Base-by-base conservation (phyloP, 306 rosid species). In the Alnus glutinosa region DNA sequence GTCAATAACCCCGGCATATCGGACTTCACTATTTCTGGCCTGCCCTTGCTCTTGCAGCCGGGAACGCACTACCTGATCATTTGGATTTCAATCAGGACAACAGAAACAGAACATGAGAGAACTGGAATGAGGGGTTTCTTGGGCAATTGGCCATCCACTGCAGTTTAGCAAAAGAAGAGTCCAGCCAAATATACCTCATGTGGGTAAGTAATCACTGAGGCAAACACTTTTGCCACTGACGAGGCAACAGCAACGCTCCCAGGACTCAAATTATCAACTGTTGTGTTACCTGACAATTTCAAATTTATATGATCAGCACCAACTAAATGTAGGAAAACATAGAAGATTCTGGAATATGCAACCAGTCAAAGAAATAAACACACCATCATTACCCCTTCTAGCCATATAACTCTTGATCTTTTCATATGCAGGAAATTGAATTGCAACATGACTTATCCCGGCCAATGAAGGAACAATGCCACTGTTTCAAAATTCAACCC, bases 31-130 rank as follows among this genome's bases (percentile, higher is more conserved):
- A 32, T 50, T 86, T 87, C 88, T 90, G 13, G 92, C 94, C 12
- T 89, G 98, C 71, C 99, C 99, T 87, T 93, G 99, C 84, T 95
- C 97, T 86, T 95, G 99, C 72, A 95, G 90, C 84, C 99, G 83
- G 4, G 99, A 90, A 11, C 99, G 94, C 76, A 95, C 79, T 7
- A 95, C 94, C 98, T 94, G 81, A 36, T 70, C 54, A 77, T 18
- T 52, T 15, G 30, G 73, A 48, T 71, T 69, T 71, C 62, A 28
- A 39, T 71, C 16, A 76, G 71, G 72, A 73, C 55, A 74, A 30
- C 44, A n/a, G 58, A 62, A 63, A 1, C 15, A 74, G 63, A 39
- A 75, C 42, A 7, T 34, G 47, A 57, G 59, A 66, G 47, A 52
- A 9, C 30, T 5, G 67, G 14, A 80, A 11, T 0, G 46, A 55